phyloP scores from a whole-genome alignment of 1,284 basidiomycete species.

The Anthracocystis walkeri region DNA sequence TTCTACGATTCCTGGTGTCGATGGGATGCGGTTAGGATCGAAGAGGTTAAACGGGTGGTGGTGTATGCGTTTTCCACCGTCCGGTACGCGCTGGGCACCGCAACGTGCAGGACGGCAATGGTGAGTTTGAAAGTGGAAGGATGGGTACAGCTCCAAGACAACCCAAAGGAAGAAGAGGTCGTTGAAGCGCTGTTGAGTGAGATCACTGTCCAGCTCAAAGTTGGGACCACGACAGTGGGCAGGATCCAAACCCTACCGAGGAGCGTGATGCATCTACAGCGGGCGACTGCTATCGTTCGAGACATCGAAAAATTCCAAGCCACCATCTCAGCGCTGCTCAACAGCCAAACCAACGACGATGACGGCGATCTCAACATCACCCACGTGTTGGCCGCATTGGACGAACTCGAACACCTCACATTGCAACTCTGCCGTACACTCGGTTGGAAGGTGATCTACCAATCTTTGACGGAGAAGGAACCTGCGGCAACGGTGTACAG shows the following conservation, averaged over 20 bases:
- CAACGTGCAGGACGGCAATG: too few relatives aligned
- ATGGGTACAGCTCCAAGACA: not conserved
- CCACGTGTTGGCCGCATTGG: not conserved
- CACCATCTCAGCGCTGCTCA: not conserved
- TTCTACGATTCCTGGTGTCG: constrained; percentile 33
- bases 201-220: constrained; percentile 5
- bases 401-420: constrained; percentile 9
- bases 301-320: not conserved
- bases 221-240: not conserved
- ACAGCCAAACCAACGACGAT: not conserved
- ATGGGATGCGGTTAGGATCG: constrained; percentile 18
- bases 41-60: constrained; percentile 12
- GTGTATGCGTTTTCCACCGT: constrained; percentile 6
- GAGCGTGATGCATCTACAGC: constrained; percentile 8
- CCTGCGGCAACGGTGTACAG: not conserved
- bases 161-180: constrained; percentile 11
- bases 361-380: not conserved
- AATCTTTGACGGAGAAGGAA: not conserved
- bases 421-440: constrained; percentile 9
- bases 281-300: not conserved
- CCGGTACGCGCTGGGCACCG: not conserved
- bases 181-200: constrained; percentile 13
- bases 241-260: not conserved
- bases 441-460: constrained; percentile 18
- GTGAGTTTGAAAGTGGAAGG: too few relatives aligned